A percentile compares a stretch with the other conserved stretches of the same genome.
phyloP scores from a whole-genome alignment of 2,329 filamentous ascomycete species.

The Leptoxyphium fumago region DNA sequence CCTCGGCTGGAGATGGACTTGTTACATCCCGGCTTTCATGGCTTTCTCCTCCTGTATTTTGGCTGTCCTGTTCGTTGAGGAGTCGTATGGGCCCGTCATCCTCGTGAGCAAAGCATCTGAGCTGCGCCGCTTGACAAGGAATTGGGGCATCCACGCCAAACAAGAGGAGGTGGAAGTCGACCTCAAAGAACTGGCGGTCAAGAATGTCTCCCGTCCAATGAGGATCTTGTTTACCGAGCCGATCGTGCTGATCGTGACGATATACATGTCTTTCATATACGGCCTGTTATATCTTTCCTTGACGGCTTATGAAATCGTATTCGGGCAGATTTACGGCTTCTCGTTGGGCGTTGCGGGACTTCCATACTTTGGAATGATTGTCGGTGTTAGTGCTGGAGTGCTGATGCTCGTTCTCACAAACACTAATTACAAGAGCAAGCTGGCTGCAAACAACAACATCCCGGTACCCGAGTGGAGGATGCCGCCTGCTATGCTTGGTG shows the following conservation, averaged over 20 bases:
- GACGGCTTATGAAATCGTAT: conserved; percentile 72
- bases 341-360: conserved; percentile 56
- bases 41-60: conserved; percentile 36
- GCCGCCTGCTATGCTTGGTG: conserved; percentile 36
- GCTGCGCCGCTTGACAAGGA: conserved; percentile 39
- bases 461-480: conserved; percentile 33
- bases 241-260: conserved; percentile 32
- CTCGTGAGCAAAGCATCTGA: conserved; percentile 42
- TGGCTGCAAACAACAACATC: conserved; percentile 19
- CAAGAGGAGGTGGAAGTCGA: conserved; percentile 26
- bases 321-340: conserved; percentile 56
- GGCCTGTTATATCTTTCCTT: conserved; percentile 69
- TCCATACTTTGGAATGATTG: conserved; percentile 63
- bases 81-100: conserved; percentile 44
- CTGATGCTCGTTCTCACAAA: conserved; percentile 8
- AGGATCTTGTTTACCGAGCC: conserved; percentile 35
- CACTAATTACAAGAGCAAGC: conserved; percentile 16
- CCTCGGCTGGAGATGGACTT: conserved; percentile 37
- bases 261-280: conserved; percentile 27
- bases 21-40: conserved; percentile 39
- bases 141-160: conserved; percentile 47
- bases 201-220: conserved; percentile 27
- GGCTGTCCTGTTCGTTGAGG: conserved; percentile 38
- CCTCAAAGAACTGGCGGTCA: conserved; percentile 20
- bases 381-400: conserved; percentile 18